Evolutionary conservation across 306 rosid genomes (phyloP), one percentile per base, ranked within the genome.

Genomic region (Malus sieversii): DNA sequence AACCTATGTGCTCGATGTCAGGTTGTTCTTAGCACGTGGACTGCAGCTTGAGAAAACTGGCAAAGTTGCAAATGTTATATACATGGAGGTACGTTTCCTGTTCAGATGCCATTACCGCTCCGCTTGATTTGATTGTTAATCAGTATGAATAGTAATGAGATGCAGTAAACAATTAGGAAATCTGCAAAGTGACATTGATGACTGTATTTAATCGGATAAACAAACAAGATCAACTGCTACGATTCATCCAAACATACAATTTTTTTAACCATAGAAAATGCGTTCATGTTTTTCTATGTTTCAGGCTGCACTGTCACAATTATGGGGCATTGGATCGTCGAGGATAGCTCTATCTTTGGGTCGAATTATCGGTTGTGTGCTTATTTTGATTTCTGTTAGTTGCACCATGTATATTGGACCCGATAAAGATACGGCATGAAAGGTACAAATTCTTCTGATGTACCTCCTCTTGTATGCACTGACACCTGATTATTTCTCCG

Each of bases 11-110:
- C 57, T 19, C 29, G 63, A 74, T 72, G 77, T 87, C 86, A 90
- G 98, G 91, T 83, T 83, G 67, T 82, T 84, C 80, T 82, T 88
- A 77, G 91, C 96, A 15, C 91, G 94, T 4, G 98, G 90, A 71
- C 90, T 90, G 70, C 98, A 93, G 83, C 91, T 93, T 65, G 98
- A 90, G 88, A 90, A 86, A 82, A 89, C 89, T n/a, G 78, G 87
- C 72, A 90, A 84, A 89, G 95, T 84, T 72, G 75, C 82, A 57
- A 93, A 90, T 75, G 70, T 89, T 67, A 82, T 38, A 78, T 93
- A 79, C 81, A 72, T 86, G 72, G 87, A 81, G 97, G 98, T 91
- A 83, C 38, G 27, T 19, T 30, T 33, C 13, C 60, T 74, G 23
- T 22, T 72, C 23, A 33, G 15, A 20, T 23, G 19, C 22, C 44